phyloP scores from a whole-genome alignment of 2,329 filamentous ascomycete species.

The Xylaria hypoxylon region DNA sequence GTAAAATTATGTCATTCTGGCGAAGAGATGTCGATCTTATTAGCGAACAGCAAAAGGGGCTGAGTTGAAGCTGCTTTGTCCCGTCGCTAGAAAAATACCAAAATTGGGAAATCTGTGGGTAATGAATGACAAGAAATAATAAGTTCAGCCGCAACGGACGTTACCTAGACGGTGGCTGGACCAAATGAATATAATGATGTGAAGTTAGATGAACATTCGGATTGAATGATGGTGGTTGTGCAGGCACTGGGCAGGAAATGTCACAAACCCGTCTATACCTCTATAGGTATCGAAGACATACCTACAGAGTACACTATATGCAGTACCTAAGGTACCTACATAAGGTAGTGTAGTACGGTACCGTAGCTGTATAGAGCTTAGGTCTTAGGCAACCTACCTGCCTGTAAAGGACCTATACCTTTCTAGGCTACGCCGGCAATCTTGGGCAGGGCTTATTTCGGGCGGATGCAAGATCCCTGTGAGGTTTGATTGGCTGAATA shows the following conservation, averaged over 20 bases:
- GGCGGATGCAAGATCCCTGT: not conserved
- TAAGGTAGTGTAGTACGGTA: too few relatives aligned
- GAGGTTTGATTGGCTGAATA: not conserved
- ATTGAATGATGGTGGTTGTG: slow-evolving; percentile 3
- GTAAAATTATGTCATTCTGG: slow-evolving; percentile 42
- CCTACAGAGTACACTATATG: too few relatives aligned
- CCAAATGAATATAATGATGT: slow-evolving; percentile 17
- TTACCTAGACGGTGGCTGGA: not conserved
- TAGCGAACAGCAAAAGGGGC: slow-evolving; percentile 21
- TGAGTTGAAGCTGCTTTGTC: slow-evolving; percentile 24
- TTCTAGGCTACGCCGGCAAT: not conserved
- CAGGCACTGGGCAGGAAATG: not conserved
- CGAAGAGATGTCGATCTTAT: slow-evolving; percentile 7
- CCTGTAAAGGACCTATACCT: not conserved
- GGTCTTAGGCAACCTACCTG: not conserved
- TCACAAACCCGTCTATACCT: not conserved
- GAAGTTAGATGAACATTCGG: slow-evolving; percentile 5
- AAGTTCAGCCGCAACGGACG: not conserved
- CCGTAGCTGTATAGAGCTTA: too few relatives aligned
- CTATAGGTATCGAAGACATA: not conserved
- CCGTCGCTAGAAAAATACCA: slow-evolving; percentile 25
- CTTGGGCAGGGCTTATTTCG: not conserved
- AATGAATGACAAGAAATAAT: slow-evolving; percentile 28
- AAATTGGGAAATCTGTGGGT: not conserved
- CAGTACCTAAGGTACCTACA: too few relatives aligned